These are phyloP conservation scores for Wallemia hederae DNA, from an alignment of 1,284 basidiomycete species.

Conservation along the genomic window DNA sequence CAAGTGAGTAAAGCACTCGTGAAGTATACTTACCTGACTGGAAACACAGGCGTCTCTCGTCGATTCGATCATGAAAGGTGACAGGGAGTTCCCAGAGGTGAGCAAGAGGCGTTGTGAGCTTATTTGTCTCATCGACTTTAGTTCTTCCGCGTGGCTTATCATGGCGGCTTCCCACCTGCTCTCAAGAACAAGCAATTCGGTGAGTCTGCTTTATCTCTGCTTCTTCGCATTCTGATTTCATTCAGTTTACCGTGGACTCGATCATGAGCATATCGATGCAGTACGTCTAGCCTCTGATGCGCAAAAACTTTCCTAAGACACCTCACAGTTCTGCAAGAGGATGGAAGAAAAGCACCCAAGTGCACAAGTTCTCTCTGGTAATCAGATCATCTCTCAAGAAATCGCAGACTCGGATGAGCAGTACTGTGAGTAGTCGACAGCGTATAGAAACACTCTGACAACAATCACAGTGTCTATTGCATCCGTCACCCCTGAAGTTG, in stretches of 20 bases:
- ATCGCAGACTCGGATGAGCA: conserved; percentile 50
- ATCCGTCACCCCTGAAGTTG: conserved; percentile 55
- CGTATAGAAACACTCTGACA: not conserved
- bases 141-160: conserved; percentile 80
- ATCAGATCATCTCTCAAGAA: conserved; percentile 23
- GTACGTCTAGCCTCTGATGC: not conserved
- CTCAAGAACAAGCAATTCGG: conserved; percentile 64
- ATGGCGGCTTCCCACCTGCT: conserved; percentile 59
- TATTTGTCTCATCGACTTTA: conserved; percentile 20
- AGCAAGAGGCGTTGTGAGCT: not conserved
- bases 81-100: conserved; percentile 32
- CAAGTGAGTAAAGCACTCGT: conserved; percentile 2
- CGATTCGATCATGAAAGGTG: conserved; percentile 51
- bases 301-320: conserved; percentile 3
- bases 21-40: not conserved
- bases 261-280: conserved; percentile 61
- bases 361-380: not conserved
- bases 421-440: conserved; percentile 16
- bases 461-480: conserved; percentile 42
- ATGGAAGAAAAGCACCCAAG: conserved; percentile 72
- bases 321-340: conserved; percentile 40
- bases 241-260: conserved; percentile 42
- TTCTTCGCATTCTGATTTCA: not conserved
- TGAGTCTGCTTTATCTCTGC: conserved; percentile 11
- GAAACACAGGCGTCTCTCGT: conserved; percentile 21